Conservation (phyloP, 1,284 basidiomycete genomes). For the Leccinum angustisporum region DNA sequence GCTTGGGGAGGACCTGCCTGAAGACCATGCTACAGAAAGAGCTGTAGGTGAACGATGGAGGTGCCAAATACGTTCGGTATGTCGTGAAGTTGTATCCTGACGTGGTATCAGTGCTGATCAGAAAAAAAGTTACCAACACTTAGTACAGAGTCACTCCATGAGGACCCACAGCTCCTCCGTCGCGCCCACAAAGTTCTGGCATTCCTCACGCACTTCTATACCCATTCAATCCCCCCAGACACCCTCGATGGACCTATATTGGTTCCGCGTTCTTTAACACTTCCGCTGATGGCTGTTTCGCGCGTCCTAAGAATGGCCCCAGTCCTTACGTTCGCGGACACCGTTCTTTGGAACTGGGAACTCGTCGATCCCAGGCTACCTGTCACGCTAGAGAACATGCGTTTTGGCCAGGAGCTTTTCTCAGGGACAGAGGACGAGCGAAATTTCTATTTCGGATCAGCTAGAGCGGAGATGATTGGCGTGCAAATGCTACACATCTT, state of each 20-base stretch:
- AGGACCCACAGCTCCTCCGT: conserved; percentile 62
- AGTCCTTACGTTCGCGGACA: conserved; percentile 93
- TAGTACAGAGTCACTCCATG: conserved; percentile 50
- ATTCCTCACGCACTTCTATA: conserved; percentile 88
- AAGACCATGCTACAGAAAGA: conserved; percentile 50
- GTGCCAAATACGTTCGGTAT: conserved; percentile 57
- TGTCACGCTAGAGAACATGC: conserved; percentile 61
- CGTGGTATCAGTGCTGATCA: conserved; percentile 11
- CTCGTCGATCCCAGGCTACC: conserved; percentile 54
- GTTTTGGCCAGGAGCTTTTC: conserved; percentile 67
- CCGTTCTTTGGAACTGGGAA: conserved; percentile 93
- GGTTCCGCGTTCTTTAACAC: conserved; percentile 75
- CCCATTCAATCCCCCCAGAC: conserved; percentile 68
- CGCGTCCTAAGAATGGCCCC: conserved; percentile 83
- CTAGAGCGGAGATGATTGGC: conserved; percentile 84
- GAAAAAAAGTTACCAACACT: conserved; percentile 66
- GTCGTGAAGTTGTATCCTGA: conserved; percentile 28
- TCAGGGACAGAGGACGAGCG: conserved; percentile 84
- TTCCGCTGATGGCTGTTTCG: conserved; percentile 83
- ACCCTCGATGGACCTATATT: conserved; percentile 42
- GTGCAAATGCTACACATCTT: conserved; percentile 86
- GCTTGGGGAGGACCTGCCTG: conserved; percentile 59
- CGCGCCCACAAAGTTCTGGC: conserved; percentile 89
- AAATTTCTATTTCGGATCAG: conserved; percentile 87
- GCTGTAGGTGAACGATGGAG: conserved; percentile 68